Percentiles rank a stretch among this genome's conserved stretches.
phyloP scores from a whole-genome alignment of 2,329 filamentous ascomycete species.

The Lachnellula cervina region DNA sequence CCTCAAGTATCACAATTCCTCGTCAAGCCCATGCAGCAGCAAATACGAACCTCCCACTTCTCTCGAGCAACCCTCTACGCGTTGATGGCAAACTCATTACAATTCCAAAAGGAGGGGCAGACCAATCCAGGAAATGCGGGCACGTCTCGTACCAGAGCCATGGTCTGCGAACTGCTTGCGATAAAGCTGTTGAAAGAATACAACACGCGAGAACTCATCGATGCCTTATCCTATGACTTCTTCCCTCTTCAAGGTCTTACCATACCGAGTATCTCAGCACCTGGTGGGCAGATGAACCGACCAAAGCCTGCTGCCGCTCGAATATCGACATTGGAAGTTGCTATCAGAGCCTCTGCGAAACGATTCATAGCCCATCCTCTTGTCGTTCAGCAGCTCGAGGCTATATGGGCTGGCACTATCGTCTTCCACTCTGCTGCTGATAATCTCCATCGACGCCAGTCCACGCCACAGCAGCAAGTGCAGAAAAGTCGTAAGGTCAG shows the following conservation, averaged over 20 bases:
- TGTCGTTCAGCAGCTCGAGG: constrained; percentile 91
- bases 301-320: constrained; percentile 59
- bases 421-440: constrained; percentile 90
- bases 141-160: constrained; percentile 75
- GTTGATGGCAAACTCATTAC: constrained; percentile 86
- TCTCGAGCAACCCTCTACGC: constrained; percentile 83
- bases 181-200: constrained; percentile 89
- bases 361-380: constrained; percentile 87
- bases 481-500: constrained; percentile 6
- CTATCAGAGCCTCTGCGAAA: constrained; percentile 88
- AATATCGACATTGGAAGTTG: constrained; percentile 87
- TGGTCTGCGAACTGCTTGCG: constrained; percentile 85
- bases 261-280: constrained; percentile 36
- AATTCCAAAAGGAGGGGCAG: constrained; percentile 85
- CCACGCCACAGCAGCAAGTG: constrained; percentile 27
- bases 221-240: constrained; percentile 92
- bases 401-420: constrained; percentile 93
- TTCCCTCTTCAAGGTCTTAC: constrained; percentile 81
- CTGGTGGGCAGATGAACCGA: constrained; percentile 35
- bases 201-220: constrained; percentile 82
- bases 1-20: constrained; percentile 95
- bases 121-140: constrained; percentile 78
- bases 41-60: constrained; percentile 78
- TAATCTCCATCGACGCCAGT: constrained; percentile 64
- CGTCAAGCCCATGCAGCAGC: constrained; percentile 89